Base-by-base conservation (phyloP, 495 filamentous ascomycete species). In the Podospora pseudocomata region DNA sequence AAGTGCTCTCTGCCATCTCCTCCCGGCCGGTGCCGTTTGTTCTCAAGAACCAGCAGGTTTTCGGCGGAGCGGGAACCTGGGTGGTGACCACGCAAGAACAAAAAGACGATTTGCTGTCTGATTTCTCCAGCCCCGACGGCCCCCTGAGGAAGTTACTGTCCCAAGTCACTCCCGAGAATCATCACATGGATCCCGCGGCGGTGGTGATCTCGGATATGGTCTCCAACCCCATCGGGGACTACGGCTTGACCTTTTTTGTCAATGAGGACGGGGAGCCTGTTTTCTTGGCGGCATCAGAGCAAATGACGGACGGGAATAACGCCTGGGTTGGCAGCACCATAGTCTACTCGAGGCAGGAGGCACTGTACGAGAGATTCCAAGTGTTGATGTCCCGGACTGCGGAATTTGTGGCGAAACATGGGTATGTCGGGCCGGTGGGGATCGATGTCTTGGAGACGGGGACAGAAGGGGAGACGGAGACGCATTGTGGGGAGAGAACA, bases 21-120 rank as follows among this genome's bases (percentile, higher is more conserved):
- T 20, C n/a, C 18, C 66, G 72, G 4, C 32, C 65, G 13, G 19
- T 73, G 0, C 77, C 77, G 13, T 79, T 80, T 20, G 76, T 80
- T 18, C 19, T 79, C 61, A 79, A 80, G 65, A 77, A 69, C 4
- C 78, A 80, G 20, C 78, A 80, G 60, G 71, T 75, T 30, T 78
- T 74, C 63, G 74, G 74, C n/a, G 77, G 77, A 9, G 75, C 75
- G 4, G 78, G 78, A 19, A 78, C 77, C n/a, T 80, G 72, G 70
- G 65, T 79, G 0, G 67, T 80, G 6, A 58, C 34, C 11, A 49
- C 54, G 0, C 61, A 73, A 18, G 65, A 69, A 6, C 49, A 77
- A 5, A 75, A 73, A n/a, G 4, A 23, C 16, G 58, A 74, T 6
- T 15, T 77, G 11, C 56, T 76, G 3, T 16, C 58, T 11, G 68